Base-by-base conservation (phyloP, 306 rosid genomes). In the Casuarina equisetifolia region DNA sequence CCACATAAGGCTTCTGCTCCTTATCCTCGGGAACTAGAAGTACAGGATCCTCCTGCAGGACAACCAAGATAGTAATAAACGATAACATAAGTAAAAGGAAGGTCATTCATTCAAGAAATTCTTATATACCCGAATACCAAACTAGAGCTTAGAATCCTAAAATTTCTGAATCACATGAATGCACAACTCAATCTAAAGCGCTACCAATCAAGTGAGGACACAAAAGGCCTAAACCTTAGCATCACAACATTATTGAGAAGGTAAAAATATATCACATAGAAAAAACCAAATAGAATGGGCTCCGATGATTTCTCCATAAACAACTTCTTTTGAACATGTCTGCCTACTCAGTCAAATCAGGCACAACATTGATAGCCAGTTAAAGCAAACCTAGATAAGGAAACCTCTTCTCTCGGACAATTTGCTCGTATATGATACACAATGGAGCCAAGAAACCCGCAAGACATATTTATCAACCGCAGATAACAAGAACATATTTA, bases 11-110 rank as follows among this genome's bases (percentile, higher is more conserved):
- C 77, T 96, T 92, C 67, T 92, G 94, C 13, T 58, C 58, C 54
- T 57, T 84, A 68, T 86, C 88, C 86, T 93, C 94, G 0, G 97
- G 98, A 25, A 64, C 83, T 7, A 96, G 88, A 83, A 96, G 97
- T 72, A 96, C 99, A 44, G 99, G 96, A 75, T 92, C 99, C 91
- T 91, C 99, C 98, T 96, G 84, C 69, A 72, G 73, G 77, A 32
- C 40, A 36, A 79, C 54, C 63, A 50, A 43, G 68, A 61, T 78
- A 20, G 67, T 16, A 49, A 35, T 19, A 53, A 58, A 50, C 8
- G 42, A 45, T 11, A n/a, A 59, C 4, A 53, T 32, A 1, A 35
- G 43, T n/a, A 35, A 10, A 4, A 35, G 15, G 25, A 40, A 0
- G 70, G 70, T 25, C 32, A 25, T 25, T 25, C 49, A 66, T 39